Evolutionary conservation across 1,139 yeast species (phyloP), one percentile per base, ranked within the genome.

Genomic region (Pneumocystis oryctolagi): DNA sequence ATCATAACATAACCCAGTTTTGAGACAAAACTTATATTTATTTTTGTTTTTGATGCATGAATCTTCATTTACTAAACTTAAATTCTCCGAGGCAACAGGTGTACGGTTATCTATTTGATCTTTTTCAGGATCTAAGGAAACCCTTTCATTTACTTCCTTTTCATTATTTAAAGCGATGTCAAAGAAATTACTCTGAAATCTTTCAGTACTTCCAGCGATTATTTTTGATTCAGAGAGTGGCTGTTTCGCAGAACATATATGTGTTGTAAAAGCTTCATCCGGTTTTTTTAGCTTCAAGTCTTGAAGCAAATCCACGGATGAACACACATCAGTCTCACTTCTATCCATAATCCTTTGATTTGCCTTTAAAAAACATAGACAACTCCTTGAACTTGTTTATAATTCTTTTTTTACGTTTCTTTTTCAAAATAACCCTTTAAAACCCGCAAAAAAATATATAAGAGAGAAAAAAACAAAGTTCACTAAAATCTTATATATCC

Each of bases 1-100:
- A 72, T 94, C 98, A 74, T 94, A 94, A 66, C 95, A 94, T 28
- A 94, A 77, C 0, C 98, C 99, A 0, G 98, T 77, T 71, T 70
- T 71, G 58, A 57, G 12, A 4, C 20, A 25, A 12, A 47, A 47
- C 12, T 25, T 47, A 25, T 47, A 20, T 25, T 47, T 47, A 5
- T 25, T 20, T 16, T 47, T 47, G 9, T 47, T 16, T 47, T 47
- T 25, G 8, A 25, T 20, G 16, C 5, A 25, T 25, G 14, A 6
- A 20, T 25, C 2, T 20, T 47, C 30, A 25, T 25, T 47, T 3
- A 12, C 16, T 25, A n/a, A 47, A 25, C 16, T 2, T 25, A 14
- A 25, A 47, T 25, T 14, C 16, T 25, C 30, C 18, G 47, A n/a
- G 6, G n/a, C 47, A 2, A 2, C 20, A n/a, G 5, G 12, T 25